phyloP scores from a whole-genome alignment of 306 rosid species.

The Quercus robur region DNA sequence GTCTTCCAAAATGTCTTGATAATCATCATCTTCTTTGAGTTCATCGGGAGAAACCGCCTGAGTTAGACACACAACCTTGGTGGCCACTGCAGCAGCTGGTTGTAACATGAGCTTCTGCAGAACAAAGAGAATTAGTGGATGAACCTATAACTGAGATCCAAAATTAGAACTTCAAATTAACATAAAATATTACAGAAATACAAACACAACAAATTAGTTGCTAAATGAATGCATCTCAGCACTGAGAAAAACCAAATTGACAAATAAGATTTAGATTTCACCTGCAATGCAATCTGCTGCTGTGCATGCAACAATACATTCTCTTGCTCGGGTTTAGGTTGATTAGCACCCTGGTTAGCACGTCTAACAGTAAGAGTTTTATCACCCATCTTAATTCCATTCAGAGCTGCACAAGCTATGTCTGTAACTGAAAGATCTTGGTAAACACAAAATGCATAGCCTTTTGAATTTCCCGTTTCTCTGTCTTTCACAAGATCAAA shows the following conservation, averaged over 20 bases:
- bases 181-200: not conserved
- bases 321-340: slow-evolving; percentile 97
- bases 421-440: slow-evolving; percentile 99
- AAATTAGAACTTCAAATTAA: too few species aligned
- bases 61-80: slow-evolving; percentile 85
- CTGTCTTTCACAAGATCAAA: slow-evolving; percentile 97
- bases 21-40: slow-evolving; percentile 89
- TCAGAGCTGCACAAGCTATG: slow-evolving; percentile 98
- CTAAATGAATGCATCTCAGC: not conserved
- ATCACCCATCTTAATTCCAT: slow-evolving; percentile 99
- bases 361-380: slow-evolving; percentile 97
- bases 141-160: too few species aligned
- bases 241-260: not conserved
- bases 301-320: slow-evolving; percentile 88
- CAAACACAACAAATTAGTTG: not conserved
- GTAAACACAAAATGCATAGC: slow-evolving; percentile 98
- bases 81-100: slow-evolving; percentile 66
- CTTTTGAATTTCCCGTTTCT: slow-evolving; percentile 97
- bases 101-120: slow-evolving; percentile 85
- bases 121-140: not conserved
- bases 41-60: slow-evolving; percentile 82
- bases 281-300: slow-evolving; percentile 99
- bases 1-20: slow-evolving; percentile 86
- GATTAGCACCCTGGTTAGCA: slow-evolving; percentile 94
- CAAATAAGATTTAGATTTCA: slow-evolving; percentile 14